A percentile compares a stretch with the other conserved stretches of the same genome.
Conservation (phyloP, 441 rosid species). For the Eruca vesicaria region DNA sequence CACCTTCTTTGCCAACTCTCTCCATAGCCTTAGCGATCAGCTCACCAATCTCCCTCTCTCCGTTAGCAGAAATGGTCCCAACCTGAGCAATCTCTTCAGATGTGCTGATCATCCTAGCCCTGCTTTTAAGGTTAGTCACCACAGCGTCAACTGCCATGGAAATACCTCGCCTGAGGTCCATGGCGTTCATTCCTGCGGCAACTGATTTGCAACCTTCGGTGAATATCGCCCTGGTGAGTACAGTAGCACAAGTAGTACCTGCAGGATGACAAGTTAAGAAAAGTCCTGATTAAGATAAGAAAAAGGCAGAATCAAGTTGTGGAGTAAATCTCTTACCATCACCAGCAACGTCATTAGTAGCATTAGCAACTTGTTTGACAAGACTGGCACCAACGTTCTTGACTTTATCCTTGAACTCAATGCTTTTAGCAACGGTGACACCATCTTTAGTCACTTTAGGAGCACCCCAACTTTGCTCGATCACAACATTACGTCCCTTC, state of each 20-base stretch:
- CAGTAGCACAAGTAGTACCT: conserved; percentile 90
- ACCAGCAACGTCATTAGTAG: conserved; percentile 89
- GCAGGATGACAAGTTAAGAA: conserved; percentile 24
- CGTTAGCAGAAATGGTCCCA: conserved; percentile 87
- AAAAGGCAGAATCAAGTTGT: not conserved
- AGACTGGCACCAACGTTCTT: conserved; percentile 92
- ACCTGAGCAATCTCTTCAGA: conserved; percentile 88
- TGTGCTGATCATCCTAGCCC: conserved; percentile 86
- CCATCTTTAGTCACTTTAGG: conserved; percentile 95
- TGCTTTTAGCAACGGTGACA: conserved; percentile 87
- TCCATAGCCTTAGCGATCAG: conserved; percentile 93
- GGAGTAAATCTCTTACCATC: conserved; percentile 50
- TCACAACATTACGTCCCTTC: conserved; percentile 81
- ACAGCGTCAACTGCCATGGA: conserved; percentile 84
- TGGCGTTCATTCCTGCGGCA: conserved; percentile 93
- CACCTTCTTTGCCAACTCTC: conserved; percentile 92
- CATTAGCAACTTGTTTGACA: conserved; percentile 94
- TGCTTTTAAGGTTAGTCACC: conserved; percentile 74
- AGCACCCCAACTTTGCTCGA: conserved; percentile 87
- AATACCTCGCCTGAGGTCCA: conserved; percentile 87
- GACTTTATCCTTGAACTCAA: conserved; percentile 68
- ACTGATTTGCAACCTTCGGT: conserved; percentile 89
- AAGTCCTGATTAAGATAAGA: not conserved
- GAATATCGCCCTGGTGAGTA: conserved; percentile 77
- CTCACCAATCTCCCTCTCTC: conserved; percentile 90